phyloP scores from a whole-genome alignment of 2,329 filamentous ascomycete genomes.

The Colletotrichum falcatum region DNA sequence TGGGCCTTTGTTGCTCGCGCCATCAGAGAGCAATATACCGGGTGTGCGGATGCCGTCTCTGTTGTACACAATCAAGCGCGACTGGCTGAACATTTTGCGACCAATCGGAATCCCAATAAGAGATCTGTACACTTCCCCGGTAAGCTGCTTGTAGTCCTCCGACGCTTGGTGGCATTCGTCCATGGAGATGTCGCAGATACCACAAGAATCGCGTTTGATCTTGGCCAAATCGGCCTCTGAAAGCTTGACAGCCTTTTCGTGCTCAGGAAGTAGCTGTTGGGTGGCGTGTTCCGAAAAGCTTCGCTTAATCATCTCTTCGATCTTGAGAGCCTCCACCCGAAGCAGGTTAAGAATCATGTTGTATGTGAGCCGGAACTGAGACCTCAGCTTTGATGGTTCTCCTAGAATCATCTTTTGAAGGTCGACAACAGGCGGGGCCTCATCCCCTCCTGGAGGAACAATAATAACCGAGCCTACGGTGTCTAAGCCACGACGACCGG shows the following conservation, averaged over 20 bases:
- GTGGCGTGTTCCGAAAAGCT: conserved; percentile 99
- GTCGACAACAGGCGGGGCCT: conserved; percentile 86
- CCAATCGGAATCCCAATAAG: conserved; percentile 86
- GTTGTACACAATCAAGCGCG: conserved; percentile 85
- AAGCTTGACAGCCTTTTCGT: conserved; percentile 92
- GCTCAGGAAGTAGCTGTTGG: conserved; percentile 91
- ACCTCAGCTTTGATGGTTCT: conserved; percentile 92
- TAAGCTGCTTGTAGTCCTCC: conserved; percentile 84
- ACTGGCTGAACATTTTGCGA: conserved; percentile 79
- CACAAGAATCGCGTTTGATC: conserved; percentile 86
- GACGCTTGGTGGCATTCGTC: conserved; percentile 85
- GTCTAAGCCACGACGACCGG: conserved; percentile 92
- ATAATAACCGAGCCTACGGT: conserved; percentile 95
- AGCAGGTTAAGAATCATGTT: conserved; percentile 99
- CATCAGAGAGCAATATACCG: conserved; percentile 84
- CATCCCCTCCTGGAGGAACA: conserved; percentile 83
- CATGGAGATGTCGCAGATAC: conserved; percentile 83
- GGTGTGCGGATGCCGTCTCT: conserved; percentile 85
- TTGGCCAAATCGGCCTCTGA: conserved; percentile 93
- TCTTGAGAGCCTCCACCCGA: conserved; percentile 95
- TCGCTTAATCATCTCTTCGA: conserved; percentile 99
- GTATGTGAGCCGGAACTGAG: conserved; percentile 96
- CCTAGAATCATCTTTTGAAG: conserved; percentile 95
- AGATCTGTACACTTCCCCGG: conserved; percentile 81
- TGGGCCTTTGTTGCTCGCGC: conserved; percentile 70